These are phyloP conservation scores for Colletotrichum sp. DNA, from an alignment of 2,329 filamentous ascomycete genomes.

Conservation along the genomic window DNA sequence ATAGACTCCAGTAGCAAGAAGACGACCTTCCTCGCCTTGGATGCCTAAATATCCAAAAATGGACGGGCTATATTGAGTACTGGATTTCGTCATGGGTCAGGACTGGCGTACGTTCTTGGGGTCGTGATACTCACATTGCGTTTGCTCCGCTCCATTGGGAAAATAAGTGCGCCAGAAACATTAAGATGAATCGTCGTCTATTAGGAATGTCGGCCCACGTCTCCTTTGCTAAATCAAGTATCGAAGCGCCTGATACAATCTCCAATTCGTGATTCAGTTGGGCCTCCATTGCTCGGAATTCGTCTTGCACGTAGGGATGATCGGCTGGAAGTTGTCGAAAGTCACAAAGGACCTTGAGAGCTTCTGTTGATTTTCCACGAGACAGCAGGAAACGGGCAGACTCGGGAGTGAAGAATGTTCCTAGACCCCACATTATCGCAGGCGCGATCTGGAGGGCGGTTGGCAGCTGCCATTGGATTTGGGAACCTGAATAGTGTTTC, in stretches of 20 bases:
- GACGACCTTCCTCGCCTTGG: slow-evolving; percentile 24
- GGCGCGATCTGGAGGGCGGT: slow-evolving; percentile 29
- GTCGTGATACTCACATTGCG: slow-evolving; percentile 20
- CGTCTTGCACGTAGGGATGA: slow-evolving; percentile 29
- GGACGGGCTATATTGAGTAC: slow-evolving; percentile 31
- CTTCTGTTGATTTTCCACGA: slow-evolving; percentile 23
- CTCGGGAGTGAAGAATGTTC: slow-evolving; percentile 28
- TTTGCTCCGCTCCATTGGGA: slow-evolving; percentile 33
- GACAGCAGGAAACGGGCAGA: slow-evolving; percentile 29
- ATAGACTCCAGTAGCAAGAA: slow-evolving; percentile 30
- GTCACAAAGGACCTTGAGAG: slow-evolving; percentile 21
- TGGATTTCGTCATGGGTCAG: neutral
- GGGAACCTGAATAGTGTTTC: slow-evolving; percentile 25
- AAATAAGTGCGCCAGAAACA: slow-evolving; percentile 32
- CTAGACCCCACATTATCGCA: slow-evolving; percentile 29
- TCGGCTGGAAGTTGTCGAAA: slow-evolving; percentile 30
- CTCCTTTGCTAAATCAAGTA: slow-evolving; percentile 37
- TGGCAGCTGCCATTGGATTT: slow-evolving; percentile 31
- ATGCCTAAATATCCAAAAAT: slow-evolving; percentile 34
- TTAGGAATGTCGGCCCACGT: slow-evolving; percentile 31
- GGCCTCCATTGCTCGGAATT: slow-evolving; percentile 32
- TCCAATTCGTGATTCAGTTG: slow-evolving; percentile 39
- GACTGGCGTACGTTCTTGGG: neutral
- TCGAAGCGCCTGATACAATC: slow-evolving; percentile 30
- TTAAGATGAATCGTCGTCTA: slow-evolving; percentile 31